Conservation (phyloP, 306 rosid species). For the Cucurbita moschata region DNA sequence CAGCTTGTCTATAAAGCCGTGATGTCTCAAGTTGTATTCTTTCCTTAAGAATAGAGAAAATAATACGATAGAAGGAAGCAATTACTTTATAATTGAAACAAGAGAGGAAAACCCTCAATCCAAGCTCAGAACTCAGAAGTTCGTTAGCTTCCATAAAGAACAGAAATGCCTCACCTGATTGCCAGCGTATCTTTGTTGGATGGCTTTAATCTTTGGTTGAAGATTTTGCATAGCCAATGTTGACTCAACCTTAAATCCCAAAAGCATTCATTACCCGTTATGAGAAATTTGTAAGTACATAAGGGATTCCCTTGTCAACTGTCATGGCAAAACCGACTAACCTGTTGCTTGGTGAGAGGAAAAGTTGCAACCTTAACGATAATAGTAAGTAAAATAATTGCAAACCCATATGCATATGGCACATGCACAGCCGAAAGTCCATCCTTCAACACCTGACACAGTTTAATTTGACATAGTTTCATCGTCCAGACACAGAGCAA, state of each 20-base stretch:
- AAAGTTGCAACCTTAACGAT: constrained; percentile 65
- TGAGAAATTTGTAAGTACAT: background rate
- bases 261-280: background rate
- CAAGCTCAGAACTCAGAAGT: constrained; percentile 16
- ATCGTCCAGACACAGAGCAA: background rate
- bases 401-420: constrained; percentile 88
- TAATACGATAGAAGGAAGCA: constrained; percentile 19
- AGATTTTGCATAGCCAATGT: constrained; percentile 97
- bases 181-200: constrained; percentile 94
- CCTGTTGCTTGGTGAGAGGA: constrained; percentile 96
- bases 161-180: constrained; percentile 57
- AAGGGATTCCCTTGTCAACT: background rate
- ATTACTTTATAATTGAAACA: background rate
- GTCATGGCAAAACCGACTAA: constrained; percentile 15
- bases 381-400: constrained; percentile 80
- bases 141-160: background rate
- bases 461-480: background rate
- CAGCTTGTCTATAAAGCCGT: constrained; percentile 81
- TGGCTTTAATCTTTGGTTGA: constrained; percentile 94
- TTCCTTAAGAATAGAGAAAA: constrained; percentile 52
- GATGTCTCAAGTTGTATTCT: constrained; percentile 99
- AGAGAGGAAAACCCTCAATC: constrained; percentile 6
- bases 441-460: constrained; percentile 64
- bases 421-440: constrained; percentile 70
- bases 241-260: constrained; percentile 65